Base-by-base conservation (phyloP, 331 rosid genomes). In the Saraca asoca region DNA sequence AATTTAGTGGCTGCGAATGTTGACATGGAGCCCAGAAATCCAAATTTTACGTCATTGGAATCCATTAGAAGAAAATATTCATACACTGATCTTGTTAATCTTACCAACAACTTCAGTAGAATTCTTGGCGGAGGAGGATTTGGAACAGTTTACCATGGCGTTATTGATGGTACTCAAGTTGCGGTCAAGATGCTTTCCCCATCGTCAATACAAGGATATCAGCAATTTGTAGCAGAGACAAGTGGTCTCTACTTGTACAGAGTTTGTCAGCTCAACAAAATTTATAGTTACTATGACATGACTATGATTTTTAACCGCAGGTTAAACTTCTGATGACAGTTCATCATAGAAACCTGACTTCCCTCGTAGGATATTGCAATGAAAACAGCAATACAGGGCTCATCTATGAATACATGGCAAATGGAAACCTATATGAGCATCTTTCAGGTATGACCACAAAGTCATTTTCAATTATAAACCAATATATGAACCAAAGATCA, bases 161-260 rank as follows among this genome's bases (percentile, higher is more conserved):
- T 20, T 60, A 11, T 74, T 41, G 68, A 76, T 48, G 69, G 62
- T 14, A 71, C 12, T 41, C 67, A 77, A 69, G 87, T 85, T 4
- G 88, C 89, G 14, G 86, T 81, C 20, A 88, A 85, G 74, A 70
- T 75, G 55, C 66, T 83, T 14, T 83, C 91, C 8, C 52, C 54
- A n/a, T 62, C 84, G 29, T 64, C 91, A 5, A 48, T 31, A 24
- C 84, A 71, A 79, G 85, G 91, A 12, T 68, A 81, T 61, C 72
- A 66, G 35, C 81, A 85, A 68, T 88, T 85, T 81, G 71, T 77
- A 9, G 74, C 84, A 19, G 87, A 88, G 89, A 89, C 64, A 74
- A 18, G 66, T 61, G 8, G 7, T 12, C 43, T 7, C 13, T 48
- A 42, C 9, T 41, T 60, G 37, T 12, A 34, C 39, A 39, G 38